phyloP scores from a whole-genome alignment of 129 eudicot genomes.

The Tagetes erecta region DNA sequence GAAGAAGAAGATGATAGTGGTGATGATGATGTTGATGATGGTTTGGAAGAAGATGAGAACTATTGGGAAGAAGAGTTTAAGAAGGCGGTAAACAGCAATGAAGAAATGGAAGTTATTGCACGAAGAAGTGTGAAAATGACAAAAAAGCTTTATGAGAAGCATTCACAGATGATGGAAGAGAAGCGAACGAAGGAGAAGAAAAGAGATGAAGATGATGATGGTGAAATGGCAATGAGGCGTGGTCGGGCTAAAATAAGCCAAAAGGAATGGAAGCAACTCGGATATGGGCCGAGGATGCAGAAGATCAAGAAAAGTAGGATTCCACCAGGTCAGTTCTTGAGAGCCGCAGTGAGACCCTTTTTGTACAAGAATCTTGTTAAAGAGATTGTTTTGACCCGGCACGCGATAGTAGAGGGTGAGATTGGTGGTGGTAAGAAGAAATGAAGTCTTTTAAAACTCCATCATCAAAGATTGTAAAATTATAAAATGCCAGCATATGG shows the following conservation, averaged over 20 bases:
- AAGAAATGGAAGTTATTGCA: slow-evolving; percentile 76
- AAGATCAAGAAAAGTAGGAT: slow-evolving; percentile 67
- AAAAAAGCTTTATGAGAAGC: slow-evolving; percentile 52
- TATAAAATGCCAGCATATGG: not conserved
- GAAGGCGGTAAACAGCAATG: slow-evolving; percentile 69
- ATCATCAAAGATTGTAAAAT: slow-evolving; percentile 10
- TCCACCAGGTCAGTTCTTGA: slow-evolving; percentile 86
- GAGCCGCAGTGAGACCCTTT: slow-evolving; percentile 93
- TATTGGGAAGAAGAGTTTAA: slow-evolving; percentile 87
- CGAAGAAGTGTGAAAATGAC: slow-evolving; percentile 49
- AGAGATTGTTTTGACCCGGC: slow-evolving; percentile 82
- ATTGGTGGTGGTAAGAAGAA: slow-evolving; percentile 60
- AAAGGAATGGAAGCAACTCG: slow-evolving; percentile 70
- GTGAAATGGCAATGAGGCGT: slow-evolving; percentile 45
- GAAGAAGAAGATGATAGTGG: slow-evolving; percentile 24
- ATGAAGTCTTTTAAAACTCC: slow-evolving; percentile 24
- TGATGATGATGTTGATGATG: slow-evolving; percentile 31
- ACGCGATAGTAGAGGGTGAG: slow-evolving; percentile 81
- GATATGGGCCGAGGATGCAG: slow-evolving; percentile 58
- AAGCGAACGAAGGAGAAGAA: slow-evolving; percentile 27
- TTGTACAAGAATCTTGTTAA: slow-evolving; percentile 82
- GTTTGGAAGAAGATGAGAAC: slow-evolving; percentile 62
- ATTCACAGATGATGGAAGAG: slow-evolving; percentile 43
- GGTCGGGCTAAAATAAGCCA: slow-evolving; percentile 55
- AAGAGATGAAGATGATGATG: slow-evolving; percentile 33